Evolutionary conservation across 1,139 yeast genomes (phyloP), one percentile per base, ranked within the genome.

Genomic region (Pichia sorboxylosa): DNA sequence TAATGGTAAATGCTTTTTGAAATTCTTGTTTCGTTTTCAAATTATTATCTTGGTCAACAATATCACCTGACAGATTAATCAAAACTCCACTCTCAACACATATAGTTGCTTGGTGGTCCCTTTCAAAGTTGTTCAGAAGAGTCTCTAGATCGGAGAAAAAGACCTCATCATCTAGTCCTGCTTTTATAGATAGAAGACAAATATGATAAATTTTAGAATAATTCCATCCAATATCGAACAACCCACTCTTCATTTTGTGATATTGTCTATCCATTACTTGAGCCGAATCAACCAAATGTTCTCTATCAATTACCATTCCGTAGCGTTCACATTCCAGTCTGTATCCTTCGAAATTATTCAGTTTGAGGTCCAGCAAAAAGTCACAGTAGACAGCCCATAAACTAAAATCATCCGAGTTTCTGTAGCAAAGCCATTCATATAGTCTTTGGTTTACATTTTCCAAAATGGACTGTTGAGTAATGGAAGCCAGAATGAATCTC

Each of bases 401-500:
- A 22, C 40, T 38, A 7, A 30, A 26, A 34, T 38, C 42, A 22
- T 33, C 29, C n/a, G n/a, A 10, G 13, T 17, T 14, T 4, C 13
- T 18, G n/a, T 17, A 10, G n/a, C 26, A 6, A 13, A 23, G 7
- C 25, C 25, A 23, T 10, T 19, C n/a, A n/a, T n/a, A n/a, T n/a
- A n/a, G n/a, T n/a, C n/a, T n/a, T n/a, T n/a, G n/a, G n/a, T n/a
- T n/a, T n/a, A n/a, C n/a, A n/a, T n/a, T n/a, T n/a, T n/a, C n/a
- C n/a, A n/a, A n/a, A n/a, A n/a, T n/a, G n/a, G n/a, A n/a, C n/a
- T n/a, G n/a, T n/a, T n/a, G n/a, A n/a, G n/a, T n/a, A n/a, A n/a
- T n/a, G n/a, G n/a, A n/a, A n/a, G n/a, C n/a, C n/a, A 57, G 37
- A 20, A 62, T 35, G 47, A 58, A 56, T 21, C 69, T 49, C 5